Evolutionary conservation across 306 rosid genomes (phyloP), one percentile per base, ranked within the genome.

Genomic region (Betula pendula): DNA sequence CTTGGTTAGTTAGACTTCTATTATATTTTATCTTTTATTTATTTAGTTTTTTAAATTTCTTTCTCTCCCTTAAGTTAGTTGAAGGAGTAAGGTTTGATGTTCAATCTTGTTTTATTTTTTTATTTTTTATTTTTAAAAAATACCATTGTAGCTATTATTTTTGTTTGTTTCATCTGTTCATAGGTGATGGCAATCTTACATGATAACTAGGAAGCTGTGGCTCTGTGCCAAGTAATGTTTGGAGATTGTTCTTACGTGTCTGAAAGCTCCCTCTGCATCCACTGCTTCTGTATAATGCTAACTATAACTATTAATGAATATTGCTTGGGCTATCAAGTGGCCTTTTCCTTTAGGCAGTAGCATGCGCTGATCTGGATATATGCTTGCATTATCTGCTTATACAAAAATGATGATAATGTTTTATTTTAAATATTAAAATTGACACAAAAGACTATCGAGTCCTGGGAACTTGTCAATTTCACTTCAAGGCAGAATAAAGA

Each of bases 1-100:
- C 86, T 79, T 92, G 97, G 98, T 93, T 53, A 88, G 87, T 82
- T 77, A 79, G 24, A 71, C 15, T 13, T 38, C 48, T 27, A 22
- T 56, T 56, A 8, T 56, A 5, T 24, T 14, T 56, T 14, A 3
- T 49, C 55, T 24, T 81, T 48, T 74, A 51, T 75, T 52, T 45
- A 48, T 65, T 6, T 38, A 38, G 42, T 38, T 74, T 48, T 60
- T 72, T 44, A 25, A 27, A 9, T 79, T 45, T 12, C n/a, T 25
- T 22, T 76, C 40, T 48, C 33, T 44, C 43, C 20, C 8, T 55
- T 38, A 38, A 38, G 42, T 38, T 38, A 8, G 42, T 38, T 38
- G 42, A 38, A 38, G 42, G 8, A 38, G 5, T 6, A 53, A 20
- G 25, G 60, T 29, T 53, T 53, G 29, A 55, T 22, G 25, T 2